Evolutionary conservation across 2,329 filamentous ascomycete species (phyloP).

Genomic region (Colletotrichum lini): DNA sequence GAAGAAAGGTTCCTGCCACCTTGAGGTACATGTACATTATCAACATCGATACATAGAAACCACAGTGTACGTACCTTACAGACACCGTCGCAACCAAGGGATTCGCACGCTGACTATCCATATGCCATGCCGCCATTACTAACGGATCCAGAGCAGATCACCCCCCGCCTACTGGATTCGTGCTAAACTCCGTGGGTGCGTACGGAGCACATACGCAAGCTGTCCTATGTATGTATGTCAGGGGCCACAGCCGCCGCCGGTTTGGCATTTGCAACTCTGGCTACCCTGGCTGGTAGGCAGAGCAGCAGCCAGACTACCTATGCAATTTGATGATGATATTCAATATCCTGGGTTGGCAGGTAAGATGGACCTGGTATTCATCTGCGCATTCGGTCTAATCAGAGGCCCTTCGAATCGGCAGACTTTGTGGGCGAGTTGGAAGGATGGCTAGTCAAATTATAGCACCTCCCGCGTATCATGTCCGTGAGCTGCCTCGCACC

Average conservation of each 20-base stretch:
- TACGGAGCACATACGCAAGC: not conserved
- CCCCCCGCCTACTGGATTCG: not conserved
- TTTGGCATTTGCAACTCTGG: not conserved
- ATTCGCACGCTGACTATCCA: not conserved
- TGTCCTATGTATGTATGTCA: slow-evolving; percentile 6
- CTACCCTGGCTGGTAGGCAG: too few species aligned
- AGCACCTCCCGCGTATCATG: not conserved
- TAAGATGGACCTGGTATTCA: not conserved
- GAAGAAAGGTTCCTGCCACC: not conserved
- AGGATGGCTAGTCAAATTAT: not conserved
- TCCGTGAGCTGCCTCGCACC: not conserved
- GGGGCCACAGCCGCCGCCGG: not conserved
- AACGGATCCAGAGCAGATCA: not conserved
- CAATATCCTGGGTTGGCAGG: not conserved
- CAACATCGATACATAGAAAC: not conserved
- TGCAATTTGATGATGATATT: not conserved
- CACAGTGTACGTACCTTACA: not conserved
- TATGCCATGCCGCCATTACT: not conserved
- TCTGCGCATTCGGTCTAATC: not conserved
- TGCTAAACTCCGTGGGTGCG: not conserved
- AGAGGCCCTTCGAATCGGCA: not conserved
- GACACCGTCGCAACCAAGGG: not conserved
- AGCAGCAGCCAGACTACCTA: not conserved
- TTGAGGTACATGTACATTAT: not conserved
- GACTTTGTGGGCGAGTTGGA: too few species aligned